These are phyloP conservation scores for Parasarocladium wereldwijsianum DNA, from an alignment of 2,329 filamentous ascomycete species.

Conservation along the genomic window DNA sequence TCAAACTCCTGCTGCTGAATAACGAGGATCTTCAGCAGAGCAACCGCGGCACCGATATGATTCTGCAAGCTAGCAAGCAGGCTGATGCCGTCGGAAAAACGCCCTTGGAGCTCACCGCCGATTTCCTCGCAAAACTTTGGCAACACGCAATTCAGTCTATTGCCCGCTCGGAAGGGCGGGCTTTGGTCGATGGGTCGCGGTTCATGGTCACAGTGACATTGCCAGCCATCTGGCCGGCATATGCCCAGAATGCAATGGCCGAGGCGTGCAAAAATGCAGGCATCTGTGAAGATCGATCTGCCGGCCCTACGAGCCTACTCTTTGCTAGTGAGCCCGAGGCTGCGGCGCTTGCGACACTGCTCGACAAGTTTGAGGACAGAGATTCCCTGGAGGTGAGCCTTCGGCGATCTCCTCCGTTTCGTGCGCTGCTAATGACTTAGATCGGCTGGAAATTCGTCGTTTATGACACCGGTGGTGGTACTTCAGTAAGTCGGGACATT, in stretches of 20 bases:
- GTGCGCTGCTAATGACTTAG: conserved; percentile 9
- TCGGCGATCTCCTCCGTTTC: too few species aligned
- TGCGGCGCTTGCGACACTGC: conserved; percentile 22
- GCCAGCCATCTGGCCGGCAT: conserved; percentile 29
- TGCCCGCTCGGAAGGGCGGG: too few species aligned
- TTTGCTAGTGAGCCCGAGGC: conserved; percentile 30
- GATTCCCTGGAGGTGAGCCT: not conserved
- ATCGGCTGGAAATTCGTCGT: conserved; percentile 13
- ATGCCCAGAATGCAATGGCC: conserved; percentile 21
- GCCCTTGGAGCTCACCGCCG: too few species aligned
- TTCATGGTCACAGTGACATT: conserved; percentile 26
- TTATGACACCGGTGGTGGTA: conserved; percentile 22
- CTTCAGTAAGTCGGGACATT: conserved; percentile 12
- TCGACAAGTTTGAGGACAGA: conserved; percentile 10
- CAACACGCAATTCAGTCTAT: too few species aligned
- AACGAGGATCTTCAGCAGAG: conserved; percentile 12
- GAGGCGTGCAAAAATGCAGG: conserved; percentile 19
- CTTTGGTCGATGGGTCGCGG: too few species aligned
- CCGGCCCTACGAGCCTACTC: conserved; percentile 14
- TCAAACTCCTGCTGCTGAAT: conserved; percentile 17
- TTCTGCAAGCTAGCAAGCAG: too few species aligned
- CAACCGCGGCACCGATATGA: too few species aligned
- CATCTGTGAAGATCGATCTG: conserved; percentile 13
- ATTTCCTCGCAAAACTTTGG: too few species aligned
- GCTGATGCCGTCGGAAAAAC: too few species aligned